phyloP scores from a whole-genome alignment of 495 filamentous ascomycete species.

The Neurospora sp. region DNA sequence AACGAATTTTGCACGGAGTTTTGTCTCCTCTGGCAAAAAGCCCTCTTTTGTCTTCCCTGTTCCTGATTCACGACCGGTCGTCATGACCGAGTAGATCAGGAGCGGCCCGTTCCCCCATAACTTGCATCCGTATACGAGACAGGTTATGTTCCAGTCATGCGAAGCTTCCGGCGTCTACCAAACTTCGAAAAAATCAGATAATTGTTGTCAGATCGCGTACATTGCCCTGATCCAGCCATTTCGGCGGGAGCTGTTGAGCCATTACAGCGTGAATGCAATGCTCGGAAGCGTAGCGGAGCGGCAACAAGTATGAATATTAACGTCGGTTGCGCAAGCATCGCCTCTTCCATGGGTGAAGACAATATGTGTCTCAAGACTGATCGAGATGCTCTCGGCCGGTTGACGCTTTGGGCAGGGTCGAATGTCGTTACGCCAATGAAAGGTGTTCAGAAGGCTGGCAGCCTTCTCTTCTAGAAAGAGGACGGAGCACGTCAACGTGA shows the following conservation, averaged over 20 bases:
- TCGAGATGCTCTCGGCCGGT: not conserved
- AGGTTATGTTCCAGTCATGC: not conserved
- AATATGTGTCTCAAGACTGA: not conserved
- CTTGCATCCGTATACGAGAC: not conserved
- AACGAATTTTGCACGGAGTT: not conserved
- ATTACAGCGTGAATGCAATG: not conserved
- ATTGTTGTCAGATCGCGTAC: not conserved
- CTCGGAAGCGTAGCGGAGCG: not conserved
- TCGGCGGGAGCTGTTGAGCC: not conserved
- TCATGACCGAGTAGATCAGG: not conserved
- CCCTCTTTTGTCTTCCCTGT: not conserved
- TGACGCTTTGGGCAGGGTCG: not conserved
- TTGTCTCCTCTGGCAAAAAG: not conserved
- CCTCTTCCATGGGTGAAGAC: not conserved
- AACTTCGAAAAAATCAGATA: not conserved
- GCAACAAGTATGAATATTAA: not conserved
- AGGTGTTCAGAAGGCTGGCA: not conserved
- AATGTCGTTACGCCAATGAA: not conserved
- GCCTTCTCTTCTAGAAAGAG: not conserved
- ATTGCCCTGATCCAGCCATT: not conserved
- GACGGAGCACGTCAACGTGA: not conserved
- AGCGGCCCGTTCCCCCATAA: not conserved
- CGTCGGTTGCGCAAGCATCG: not conserved
- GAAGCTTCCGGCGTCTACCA: not conserved
- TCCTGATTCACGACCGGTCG: not conserved